Evolutionary conservation across 495 filamentous ascomycete species (phyloP).

Genomic region (Trichoderma gamsii): DNA sequence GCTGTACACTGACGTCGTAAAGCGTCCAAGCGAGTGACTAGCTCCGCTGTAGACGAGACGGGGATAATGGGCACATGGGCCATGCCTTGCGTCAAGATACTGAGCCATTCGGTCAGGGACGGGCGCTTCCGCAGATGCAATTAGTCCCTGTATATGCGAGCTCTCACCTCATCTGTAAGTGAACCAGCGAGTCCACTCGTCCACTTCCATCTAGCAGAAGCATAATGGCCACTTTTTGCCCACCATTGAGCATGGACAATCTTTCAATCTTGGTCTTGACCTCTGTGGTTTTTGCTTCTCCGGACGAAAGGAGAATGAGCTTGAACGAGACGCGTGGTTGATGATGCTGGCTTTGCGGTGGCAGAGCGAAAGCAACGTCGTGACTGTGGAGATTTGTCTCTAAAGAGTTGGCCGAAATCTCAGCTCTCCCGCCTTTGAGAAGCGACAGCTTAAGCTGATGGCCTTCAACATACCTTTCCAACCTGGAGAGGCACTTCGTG

Average conservation of each 20-base stretch:
- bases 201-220: slow-evolving; percentile 44
- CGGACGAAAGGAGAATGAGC: slow-evolving; percentile 49
- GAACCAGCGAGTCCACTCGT: slow-evolving; percentile 32
- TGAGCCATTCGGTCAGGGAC: not conserved
- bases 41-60: slow-evolving; percentile 24
- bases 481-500: slow-evolving; percentile 26
- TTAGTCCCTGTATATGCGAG: not conserved
- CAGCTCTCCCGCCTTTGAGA: not conserved
- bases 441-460: not conserved
- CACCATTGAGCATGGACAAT: slow-evolving; percentile 39
- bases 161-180: slow-evolving; percentile 38
- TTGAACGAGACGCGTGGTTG: slow-evolving; percentile 29
- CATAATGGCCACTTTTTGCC: slow-evolving; percentile 41
- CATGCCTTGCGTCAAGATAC: slow-evolving; percentile 24
- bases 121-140: not conserved
- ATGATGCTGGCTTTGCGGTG: slow-evolving; percentile 4
- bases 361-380: slow-evolving; percentile 46
- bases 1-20: slow-evolving; percentile 26
- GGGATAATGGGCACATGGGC: slow-evolving; percentile 33
- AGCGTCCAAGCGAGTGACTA: slow-evolving; percentile 25
- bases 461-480: slow-evolving; percentile 43
- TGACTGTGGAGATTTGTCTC: slow-evolving; percentile 47
- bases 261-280: slow-evolving; percentile 40
- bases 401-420: slow-evolving; percentile 19
- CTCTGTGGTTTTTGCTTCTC: slow-evolving; percentile 31